A percentile compares a stretch with the other conserved stretches of the same genome.
Evolutionary conservation across 495 filamentous ascomycete genomes (phyloP).

Genomic region (Daldinia childiae): DNA sequence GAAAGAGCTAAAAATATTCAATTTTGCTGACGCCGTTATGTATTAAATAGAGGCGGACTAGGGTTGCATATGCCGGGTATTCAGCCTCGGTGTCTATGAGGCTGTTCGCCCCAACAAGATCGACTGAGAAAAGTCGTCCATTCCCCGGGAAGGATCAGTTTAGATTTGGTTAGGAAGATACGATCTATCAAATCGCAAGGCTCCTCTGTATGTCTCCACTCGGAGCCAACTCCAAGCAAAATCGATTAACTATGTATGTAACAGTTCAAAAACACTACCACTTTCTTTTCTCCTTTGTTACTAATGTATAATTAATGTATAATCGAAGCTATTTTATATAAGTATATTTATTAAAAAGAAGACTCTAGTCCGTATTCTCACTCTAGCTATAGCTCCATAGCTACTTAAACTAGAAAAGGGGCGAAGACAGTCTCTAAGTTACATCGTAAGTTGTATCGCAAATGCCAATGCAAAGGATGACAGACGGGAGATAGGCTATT

Average conservation of each 20-base stretch:
- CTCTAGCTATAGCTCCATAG: background rate
- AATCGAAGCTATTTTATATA: background rate
- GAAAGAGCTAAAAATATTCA: background rate
- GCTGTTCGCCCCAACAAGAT: slow-evolving; percentile 2
- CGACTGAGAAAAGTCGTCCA: background rate
- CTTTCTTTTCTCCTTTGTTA: background rate
- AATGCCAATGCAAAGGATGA: background rate
- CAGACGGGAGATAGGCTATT: background rate
- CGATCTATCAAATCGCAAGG: background rate
- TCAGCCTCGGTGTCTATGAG: background rate
- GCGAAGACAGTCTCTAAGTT: background rate
- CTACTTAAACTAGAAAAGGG: background rate
- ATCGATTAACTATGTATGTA: too few species aligned
- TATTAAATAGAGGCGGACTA: background rate
- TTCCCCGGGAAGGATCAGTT: background rate
- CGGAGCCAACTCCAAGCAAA: background rate
- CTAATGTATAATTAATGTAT: background rate
- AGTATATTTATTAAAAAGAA: background rate
- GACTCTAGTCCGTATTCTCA: background rate
- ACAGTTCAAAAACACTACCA: background rate
- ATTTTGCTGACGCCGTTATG: background rate
- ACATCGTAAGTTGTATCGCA: background rate
- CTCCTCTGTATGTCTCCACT: background rate
- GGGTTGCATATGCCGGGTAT: background rate
- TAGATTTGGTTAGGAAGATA: background rate